Conservation (phyloP, 441 rosid genomes). For the Pelargonium citronellum region DNA sequence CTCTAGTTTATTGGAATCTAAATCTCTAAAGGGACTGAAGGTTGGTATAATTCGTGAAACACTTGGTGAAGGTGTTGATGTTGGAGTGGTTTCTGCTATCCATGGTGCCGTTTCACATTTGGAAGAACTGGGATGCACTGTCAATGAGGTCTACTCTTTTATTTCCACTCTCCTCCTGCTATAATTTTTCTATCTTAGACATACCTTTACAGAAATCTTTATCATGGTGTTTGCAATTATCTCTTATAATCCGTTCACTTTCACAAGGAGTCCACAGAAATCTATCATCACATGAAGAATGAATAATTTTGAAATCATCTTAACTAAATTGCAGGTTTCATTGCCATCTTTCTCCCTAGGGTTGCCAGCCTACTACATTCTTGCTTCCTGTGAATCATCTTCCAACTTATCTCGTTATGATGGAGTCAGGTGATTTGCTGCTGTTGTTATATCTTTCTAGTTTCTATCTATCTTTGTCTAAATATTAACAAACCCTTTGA, state of each 20-base stretch:
- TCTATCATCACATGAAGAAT: constrained; percentile 8
- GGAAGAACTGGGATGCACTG: constrained; percentile 70
- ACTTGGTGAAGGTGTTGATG: constrained; percentile 65
- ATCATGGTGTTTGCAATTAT: background rate
- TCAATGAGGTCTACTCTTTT: constrained; percentile 53
- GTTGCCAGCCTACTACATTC: constrained; percentile 82
- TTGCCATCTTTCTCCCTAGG: constrained; percentile 89
- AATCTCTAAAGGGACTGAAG: constrained; percentile 66
- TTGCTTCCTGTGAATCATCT: constrained; percentile 90
- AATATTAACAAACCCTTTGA: background rate
- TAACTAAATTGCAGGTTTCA: constrained; percentile 47
- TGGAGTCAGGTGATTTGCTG: constrained; percentile 61
- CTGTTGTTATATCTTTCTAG: background rate
- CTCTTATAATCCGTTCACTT: background rate
- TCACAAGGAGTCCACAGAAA: background rate
- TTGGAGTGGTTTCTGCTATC: constrained; percentile 62
- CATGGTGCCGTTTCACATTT: constrained; percentile 67
- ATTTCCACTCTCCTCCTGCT: background rate
- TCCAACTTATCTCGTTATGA: constrained; percentile 90
- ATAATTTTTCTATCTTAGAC: background rate
- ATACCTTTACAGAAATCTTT: too few species aligned
- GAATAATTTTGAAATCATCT: background rate
- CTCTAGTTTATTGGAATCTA: constrained; percentile 39
- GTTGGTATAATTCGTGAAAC: constrained; percentile 79
- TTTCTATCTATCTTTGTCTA: background rate